Evolutionary conservation across 2,329 filamentous ascomycete species (phyloP), one percentile per base, ranked within the genome.

Genomic region (Cytospora piceicola): DNA sequence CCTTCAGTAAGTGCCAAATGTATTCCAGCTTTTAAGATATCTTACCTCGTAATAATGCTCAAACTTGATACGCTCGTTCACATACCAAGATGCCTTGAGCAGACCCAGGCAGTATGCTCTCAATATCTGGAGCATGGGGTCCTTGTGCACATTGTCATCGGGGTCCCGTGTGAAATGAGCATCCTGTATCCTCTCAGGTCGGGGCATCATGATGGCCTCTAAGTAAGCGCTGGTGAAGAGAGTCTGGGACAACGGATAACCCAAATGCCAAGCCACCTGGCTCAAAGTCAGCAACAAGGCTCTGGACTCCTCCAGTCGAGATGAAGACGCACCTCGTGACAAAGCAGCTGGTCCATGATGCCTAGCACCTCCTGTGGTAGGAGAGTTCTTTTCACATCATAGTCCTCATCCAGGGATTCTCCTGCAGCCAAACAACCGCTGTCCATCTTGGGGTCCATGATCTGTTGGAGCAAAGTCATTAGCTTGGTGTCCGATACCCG

Each of bases 361-460:
- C 95, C 94, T 62, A 99, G 80, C 0, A 96, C 87, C 77, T 99
- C 90, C 71, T 90, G 87, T 0, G 93, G 91, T 17, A 89, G 81
- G 51, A 96, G 79, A 8, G 85, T 80, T 56, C 83, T 82, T 53
- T 86, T 80, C 51, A 93, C 86, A 73, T 97, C 90, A 76, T 94
- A 96, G 59, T 91, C 85, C 69, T 94, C 90, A 67, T 96, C 92
- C 39, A 94, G 85, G n/a, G 88, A 88, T 73, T 97, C 92, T 34
- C 89, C 91, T 9, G 90, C 87, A 24, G 87, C 84, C 8, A 96
- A 82, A 70, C 90, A 93, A 32, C 95, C 95, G 74, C 93, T 97
- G 77, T 99, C 95, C 95, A 99, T 99, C 79, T 98, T 99, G 0
- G 92, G 89, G 74, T 99, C 95, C 92, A 97, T 97, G 72, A 99